phyloP scores from a whole-genome alignment of 352 stramenopile species.

The Phytophthora boehmeriae region DNA sequence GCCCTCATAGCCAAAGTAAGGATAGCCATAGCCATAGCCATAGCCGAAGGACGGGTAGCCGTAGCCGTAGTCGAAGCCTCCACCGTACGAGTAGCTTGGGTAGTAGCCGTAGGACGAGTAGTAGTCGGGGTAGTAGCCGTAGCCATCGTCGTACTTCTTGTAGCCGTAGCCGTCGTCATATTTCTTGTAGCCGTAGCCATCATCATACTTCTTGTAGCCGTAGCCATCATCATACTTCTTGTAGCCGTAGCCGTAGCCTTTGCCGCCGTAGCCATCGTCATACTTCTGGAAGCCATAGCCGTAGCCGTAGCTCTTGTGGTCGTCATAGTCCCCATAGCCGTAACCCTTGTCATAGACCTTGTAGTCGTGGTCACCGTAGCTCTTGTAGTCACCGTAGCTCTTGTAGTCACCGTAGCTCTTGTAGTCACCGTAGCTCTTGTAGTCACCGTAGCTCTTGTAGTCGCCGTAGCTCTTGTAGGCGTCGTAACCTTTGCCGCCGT shows the following conservation, averaged over 20 bases:
- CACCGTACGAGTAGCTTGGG: no score
- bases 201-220: background rate
- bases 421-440: background rate
- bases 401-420: conserved; percentile 5
- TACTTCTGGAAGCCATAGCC: no score
- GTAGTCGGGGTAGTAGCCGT: background rate
- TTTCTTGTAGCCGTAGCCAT: background rate
- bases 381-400: background rate
- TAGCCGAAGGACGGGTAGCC: no score
- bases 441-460: background rate
- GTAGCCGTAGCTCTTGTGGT: background rate
- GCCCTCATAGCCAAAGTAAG: background rate
- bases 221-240: no score
- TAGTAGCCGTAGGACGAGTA: background rate
- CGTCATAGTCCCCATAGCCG: background rate
- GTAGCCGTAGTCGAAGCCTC: background rate
- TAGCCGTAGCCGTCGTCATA: background rate
- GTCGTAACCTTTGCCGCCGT: conserved; percentile 5
- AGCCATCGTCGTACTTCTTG: background rate
- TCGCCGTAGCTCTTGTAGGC: background rate
- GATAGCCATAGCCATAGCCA: conserved; percentile 1
- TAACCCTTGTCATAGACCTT: background rate
- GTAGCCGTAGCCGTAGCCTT: background rate
- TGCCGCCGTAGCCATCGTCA: no score
- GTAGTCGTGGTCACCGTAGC: conserved; percentile 1